Conservation (phyloP, 306 rosid genomes). For the Trifolium fragiferum region DNA sequence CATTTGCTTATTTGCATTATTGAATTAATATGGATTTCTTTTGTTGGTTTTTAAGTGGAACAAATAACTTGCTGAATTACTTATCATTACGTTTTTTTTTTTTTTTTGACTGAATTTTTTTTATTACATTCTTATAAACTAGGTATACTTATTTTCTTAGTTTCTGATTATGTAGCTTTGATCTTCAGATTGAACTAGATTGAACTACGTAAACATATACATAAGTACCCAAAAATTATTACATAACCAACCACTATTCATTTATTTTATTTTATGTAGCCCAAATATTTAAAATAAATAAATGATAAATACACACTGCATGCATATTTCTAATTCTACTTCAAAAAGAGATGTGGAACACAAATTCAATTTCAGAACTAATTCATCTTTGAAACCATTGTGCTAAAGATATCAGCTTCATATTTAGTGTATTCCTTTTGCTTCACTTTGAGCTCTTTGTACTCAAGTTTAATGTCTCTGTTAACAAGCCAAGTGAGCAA, state of each 20-base stretch:
- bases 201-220: too few relatives aligned
- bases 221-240: too few relatives aligned
- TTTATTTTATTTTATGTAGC: neutral
- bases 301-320: neutral
- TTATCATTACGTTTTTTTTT: too few relatives aligned
- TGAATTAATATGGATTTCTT: neutral
- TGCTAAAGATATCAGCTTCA: conserved; percentile 61
- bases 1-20: neutral
- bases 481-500: conserved; percentile 13
- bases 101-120: too few relatives aligned
- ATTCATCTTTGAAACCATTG: conserved; percentile 66
- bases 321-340: neutral
- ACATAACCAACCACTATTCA: too few relatives aligned
- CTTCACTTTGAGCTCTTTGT: conserved; percentile 58
- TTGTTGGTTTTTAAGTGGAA: neutral
- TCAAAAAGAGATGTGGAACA: conserved; percentile 1
- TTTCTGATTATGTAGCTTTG: too few relatives aligned
- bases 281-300: neutral
- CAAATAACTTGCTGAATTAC: neutral
- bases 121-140: neutral
- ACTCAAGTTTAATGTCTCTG: conserved; percentile 62
- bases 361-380: conserved; percentile 37
- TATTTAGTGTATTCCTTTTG: conserved; percentile 57
- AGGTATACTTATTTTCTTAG: too few relatives aligned
- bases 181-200: too few relatives aligned